Conservation (phyloP, 225 moss, liverwort and hornwort genomes). For the Bryum argenteum region DNA sequence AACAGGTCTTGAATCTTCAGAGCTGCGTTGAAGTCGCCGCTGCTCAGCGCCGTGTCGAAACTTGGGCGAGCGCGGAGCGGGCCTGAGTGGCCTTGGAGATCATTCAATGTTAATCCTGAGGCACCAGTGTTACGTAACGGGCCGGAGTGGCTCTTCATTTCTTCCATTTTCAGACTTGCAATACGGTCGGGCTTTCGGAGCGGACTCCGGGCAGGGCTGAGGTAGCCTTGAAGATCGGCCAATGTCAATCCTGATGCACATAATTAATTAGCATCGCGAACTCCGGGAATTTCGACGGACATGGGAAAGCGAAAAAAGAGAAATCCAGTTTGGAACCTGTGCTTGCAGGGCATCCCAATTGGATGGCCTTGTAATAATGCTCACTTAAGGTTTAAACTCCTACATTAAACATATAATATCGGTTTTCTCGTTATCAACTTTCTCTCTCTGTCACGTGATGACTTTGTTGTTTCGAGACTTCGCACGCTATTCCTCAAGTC, state of each 20-base stretch:
- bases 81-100: conserved; percentile 34
- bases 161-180: conserved; percentile 30
- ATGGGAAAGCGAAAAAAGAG: conserved; percentile 5
- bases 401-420: neutral
- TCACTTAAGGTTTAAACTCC: neutral
- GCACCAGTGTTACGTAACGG: conserved; percentile 36
- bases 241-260: conserved; percentile 43
- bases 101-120: conserved; percentile 25
- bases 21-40: conserved; percentile 25
- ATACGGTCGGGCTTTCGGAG: conserved; percentile 16
- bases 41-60: conserved; percentile 47
- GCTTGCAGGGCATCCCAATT: neutral
- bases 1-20: conserved; percentile 34
- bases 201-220: conserved; percentile 16
- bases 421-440: neutral
- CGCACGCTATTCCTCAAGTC: too few relatives aligned
- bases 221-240: conserved; percentile 46
- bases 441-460: conserved; percentile 1
- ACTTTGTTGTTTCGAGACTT: neutral
- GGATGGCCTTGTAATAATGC: neutral
- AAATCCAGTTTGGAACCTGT: neutral
- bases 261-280: conserved; percentile 18
- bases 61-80: conserved; percentile 36
- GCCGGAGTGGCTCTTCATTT: conserved; percentile 19
- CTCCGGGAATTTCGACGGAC: neutral